Base-by-base conservation (phyloP, 495 filamentous ascomycete species). In the Chaetomium tenue region DNA sequence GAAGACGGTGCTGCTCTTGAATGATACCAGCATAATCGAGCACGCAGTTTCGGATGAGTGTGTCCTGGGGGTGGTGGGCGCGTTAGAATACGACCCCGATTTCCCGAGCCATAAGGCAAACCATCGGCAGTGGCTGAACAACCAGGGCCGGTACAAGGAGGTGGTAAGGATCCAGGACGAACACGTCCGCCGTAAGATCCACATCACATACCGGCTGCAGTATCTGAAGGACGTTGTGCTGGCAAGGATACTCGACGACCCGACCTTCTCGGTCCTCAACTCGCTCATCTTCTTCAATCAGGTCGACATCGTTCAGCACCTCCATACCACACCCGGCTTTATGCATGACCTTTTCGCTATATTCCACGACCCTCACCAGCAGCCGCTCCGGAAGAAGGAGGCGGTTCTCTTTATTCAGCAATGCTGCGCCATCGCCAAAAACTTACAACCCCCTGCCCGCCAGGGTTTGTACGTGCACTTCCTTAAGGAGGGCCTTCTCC, bases 101-200 rank as follows among this genome's bases (percentile, higher is more conserved):
- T 98, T 98, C 67, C 94, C 94, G n/a, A 92, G 87, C 47, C 94
- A 98, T 80, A 97, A 97, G 75, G 94, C 94, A 18, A 98, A 98
- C 72, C 94, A 98, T 73, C 87, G 94, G 37, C 91, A 92, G 75
- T 98, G 95, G 77, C 83, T 98, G 63, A 86, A 87, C 65, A 91
- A 93, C 74, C 86, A 91, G 66, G 90, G 91, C 7, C 87, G 90
- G 67, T 98, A 91, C 75, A 98, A 96, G 76, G 94, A 98, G 80
- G 95, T 98, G 25, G 92, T 98, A 12, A 89, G 84, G 50, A 97
- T 98, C 63, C 87, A 91, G 68, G 91, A 97, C 62, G 80, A 84
- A 15, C 74, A 84, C 18, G 90, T 98, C 63, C 86, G 86, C 67
- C 88, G 86, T 70, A 98, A 98, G 81, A 98, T 98, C 42, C 92